Base-by-base conservation (phyloP, 2,329 filamentous ascomycete genomes). In the Lecanicillium sp. region DNA sequence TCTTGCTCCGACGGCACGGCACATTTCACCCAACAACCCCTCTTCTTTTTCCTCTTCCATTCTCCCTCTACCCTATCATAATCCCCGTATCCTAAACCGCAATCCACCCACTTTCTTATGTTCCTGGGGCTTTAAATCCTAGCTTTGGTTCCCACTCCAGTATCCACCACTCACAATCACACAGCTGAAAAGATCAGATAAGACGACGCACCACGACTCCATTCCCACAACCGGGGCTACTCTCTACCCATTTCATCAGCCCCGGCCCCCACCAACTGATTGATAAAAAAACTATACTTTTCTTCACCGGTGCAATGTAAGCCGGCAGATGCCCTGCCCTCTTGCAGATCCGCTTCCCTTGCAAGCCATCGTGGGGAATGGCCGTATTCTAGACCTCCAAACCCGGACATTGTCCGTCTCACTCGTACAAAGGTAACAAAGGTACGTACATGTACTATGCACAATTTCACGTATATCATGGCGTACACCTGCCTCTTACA, bases 111-210 rank as follows among this genome's bases (percentile, higher is more conserved):
- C n/a, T n/a, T n/a, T n/a, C n/a, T n/a, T n/a, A n/a, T n/a, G n/a
- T n/a, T n/a, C n/a, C 15, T 8, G 35, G 17, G 15, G 8, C 15
- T 8, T 10, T 17, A 43, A 27, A 23, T 3, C 14, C 27, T 23
- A 15, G 38, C 27, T 42, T 17, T 38, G 32, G 35, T 29, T 23
- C 7, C 19, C 14, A 17, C 45, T 42, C 45, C 45, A 48, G 37
- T 20, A 27, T 20, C n/a, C 23, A 21, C 17, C 24, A 36, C 17
- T 12, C 12, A 20, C n/a, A 33, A n/a, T n/a, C n/a, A n/a, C n/a
- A n/a, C n/a, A n/a, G n/a, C n/a, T n/a, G n/a, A 46, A 29, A 48
- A 48, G 45, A 48, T 48, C 45, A 41, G 45, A 48, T 48, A 48
- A 48, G 38, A 19, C n/a, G 9, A 14, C 10, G 8, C 9, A 14